phyloP scores from a whole-genome alignment of 441 rosid species.

The Geranium incanum region DNA sequence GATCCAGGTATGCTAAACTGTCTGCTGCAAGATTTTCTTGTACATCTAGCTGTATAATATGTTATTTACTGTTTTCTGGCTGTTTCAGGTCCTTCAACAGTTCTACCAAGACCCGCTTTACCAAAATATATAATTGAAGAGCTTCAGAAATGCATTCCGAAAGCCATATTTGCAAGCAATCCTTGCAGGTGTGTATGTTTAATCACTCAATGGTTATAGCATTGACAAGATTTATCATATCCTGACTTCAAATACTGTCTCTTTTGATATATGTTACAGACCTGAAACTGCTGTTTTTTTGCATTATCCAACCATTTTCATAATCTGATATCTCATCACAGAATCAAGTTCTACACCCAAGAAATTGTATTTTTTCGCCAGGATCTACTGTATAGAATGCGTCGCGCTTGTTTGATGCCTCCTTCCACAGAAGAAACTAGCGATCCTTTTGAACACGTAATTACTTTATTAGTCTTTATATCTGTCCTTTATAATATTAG shows the following conservation, averaged over 20 bases:
- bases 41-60: neutral
- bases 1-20: conserved; percentile 58
- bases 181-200: conserved; percentile 73
- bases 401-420: conserved; percentile 82
- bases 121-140: conserved; percentile 74
- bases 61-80: conserved; percentile 17
- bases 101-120: conserved; percentile 64
- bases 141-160: conserved; percentile 53
- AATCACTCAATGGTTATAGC: neutral
- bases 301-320: neutral
- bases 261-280: neutral
- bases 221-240: conserved; percentile 7
- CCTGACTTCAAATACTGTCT: neutral
- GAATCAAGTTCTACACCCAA: conserved; percentile 79
- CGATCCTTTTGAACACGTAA: conserved; percentile 81
- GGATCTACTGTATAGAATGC: conserved; percentile 82
- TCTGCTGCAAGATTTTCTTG: neutral
- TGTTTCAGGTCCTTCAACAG: conserved; percentile 78
- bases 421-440: conserved; percentile 80
- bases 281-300: neutral
- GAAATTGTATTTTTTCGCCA: conserved; percentile 88
- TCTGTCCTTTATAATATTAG: neutral
- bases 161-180: conserved; percentile 79
- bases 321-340: conserved; percentile 29
- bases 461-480: conserved; percentile 14